Conservation (phyloP, 352 stramenopile genomes). For the Phytopythium delawarense region DNA sequence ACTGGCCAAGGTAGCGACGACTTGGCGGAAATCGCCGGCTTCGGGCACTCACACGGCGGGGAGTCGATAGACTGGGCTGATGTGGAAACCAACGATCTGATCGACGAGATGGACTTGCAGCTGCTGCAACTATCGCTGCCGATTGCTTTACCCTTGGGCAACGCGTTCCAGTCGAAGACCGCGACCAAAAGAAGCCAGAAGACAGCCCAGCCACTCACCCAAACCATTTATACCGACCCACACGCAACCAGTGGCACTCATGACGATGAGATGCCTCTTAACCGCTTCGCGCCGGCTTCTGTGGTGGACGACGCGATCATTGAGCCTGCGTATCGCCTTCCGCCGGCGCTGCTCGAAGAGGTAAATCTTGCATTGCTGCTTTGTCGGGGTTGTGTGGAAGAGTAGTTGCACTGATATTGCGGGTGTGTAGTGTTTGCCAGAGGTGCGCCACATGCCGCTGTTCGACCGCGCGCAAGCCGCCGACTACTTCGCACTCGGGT, state of each 20-base stretch:
- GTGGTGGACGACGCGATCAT: conserved; percentile 34
- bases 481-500: conserved; percentile 64
- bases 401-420: background rate
- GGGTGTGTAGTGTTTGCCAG: conserved; percentile 11
- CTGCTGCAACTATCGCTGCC: conserved; percentile 47
- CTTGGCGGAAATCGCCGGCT: background rate
- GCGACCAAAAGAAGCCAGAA: conserved; percentile 4
- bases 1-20: conserved; percentile 9
- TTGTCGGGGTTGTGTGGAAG: background rate
- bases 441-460: conserved; percentile 13
- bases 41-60: background rate
- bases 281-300: background rate
- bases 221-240: background rate
- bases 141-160: conserved; percentile 29
- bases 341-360: conserved; percentile 8
- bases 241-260: background rate
- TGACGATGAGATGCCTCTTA: conserved; percentile 6
- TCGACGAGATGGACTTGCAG: conserved; percentile 57
- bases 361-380: background rate
- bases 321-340: conserved; percentile 35
- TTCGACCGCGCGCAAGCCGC: conserved; percentile 33
- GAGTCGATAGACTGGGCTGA: conserved; percentile 9
- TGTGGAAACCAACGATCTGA: conserved; percentile 8
- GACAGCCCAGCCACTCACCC: background rate
- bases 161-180: conserved; percentile 7